A percentile compares a stretch with the other conserved stretches of the same genome.
These are phyloP conservation scores for Dactylellina drechsleri DNA, from an alignment of 2,329 filamentous ascomycete genomes.

Conservation along the genomic window DNA sequence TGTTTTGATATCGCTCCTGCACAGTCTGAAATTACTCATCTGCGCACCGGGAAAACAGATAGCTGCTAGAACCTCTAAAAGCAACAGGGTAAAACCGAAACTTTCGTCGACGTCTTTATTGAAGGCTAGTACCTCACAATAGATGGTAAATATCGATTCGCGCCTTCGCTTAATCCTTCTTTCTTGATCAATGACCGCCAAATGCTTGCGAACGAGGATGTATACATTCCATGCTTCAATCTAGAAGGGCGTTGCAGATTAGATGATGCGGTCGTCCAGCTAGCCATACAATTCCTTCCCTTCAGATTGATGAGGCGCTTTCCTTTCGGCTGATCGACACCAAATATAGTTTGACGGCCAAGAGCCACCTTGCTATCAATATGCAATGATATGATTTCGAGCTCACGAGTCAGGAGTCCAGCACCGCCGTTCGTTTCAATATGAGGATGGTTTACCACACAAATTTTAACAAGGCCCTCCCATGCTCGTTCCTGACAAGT, in stretches of 20 bases:
- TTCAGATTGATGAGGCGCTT: conserved; percentile 48
- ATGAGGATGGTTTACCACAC: conserved; percentile 1
- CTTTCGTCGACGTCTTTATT: neutral
- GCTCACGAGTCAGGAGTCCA: conserved; percentile 36
- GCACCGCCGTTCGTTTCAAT: conserved; percentile 38
- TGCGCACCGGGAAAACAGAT: no score
- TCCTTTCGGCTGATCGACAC: conserved; percentile 48
- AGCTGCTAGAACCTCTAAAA: no score
- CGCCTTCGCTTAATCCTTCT: conserved; percentile 49
- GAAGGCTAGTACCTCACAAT: neutral
- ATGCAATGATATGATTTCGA: conserved; percentile 12
- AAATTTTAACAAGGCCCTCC: conserved; percentile 15
- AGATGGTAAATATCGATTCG: conserved; percentile 21
- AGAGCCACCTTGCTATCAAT: conserved; percentile 22
- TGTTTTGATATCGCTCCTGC: no score
- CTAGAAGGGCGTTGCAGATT: conserved; percentile 6
- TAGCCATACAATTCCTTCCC: neutral
- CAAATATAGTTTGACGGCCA: conserved; percentile 29
- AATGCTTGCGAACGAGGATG: neutral
- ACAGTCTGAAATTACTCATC: neutral
- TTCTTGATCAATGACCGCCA: neutral
- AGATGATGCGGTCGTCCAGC: conserved; percentile 25
- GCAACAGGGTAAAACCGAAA: no score
- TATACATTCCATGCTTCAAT: conserved; percentile 5
- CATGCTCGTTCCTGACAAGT: conserved; percentile 6